Evolutionary conservation across 176 grass and related monocot species (phyloP), one percentile per base, ranked within the genome.

Genomic region (Oropetium thomaeum): DNA sequence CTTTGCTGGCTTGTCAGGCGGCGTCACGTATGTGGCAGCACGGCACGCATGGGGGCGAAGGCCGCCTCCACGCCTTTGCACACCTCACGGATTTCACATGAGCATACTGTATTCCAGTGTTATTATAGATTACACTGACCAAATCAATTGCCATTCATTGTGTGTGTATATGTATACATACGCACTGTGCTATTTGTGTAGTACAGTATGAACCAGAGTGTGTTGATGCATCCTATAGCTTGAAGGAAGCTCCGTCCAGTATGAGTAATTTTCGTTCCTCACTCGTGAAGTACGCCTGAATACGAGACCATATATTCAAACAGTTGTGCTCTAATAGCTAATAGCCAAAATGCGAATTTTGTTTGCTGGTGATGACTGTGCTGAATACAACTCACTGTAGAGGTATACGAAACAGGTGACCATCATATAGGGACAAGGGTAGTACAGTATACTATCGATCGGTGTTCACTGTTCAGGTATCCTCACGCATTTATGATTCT

Each of bases 71-170:
- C 81, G 40, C 43, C 35, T 25, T 25, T 52, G 49, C 49, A 23
- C 51, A 54, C 31, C 58, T 65, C 75, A 85, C 67, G 82, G 59
- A 31, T 79, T 65, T 30, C 37, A 14, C 22, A 59, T 44, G 58
- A n/a, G 8, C 7, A 65, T n/a, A n/a, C 9, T 69, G 12, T 0
- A 35, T 20, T 69, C 10, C 62, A 65, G 22, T 39, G 19, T 53
- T 53, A 64, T 22, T 16, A 11, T 20, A 72, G n/a, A 57, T 72
- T 72, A 38, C 48, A 26, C 33, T 13, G 62, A 29, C 16, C 16
- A 7, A 23, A 30, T 19, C 10, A 10, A 15, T 28, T 31, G 28
- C 16, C 75, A 15, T 55, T 73, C 33, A 71, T 49, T 51, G 25
- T 5, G 41, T 43, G 4, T 43, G 48, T 52, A 6, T 52, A 8